Conservation (phyloP, 306 rosid genomes). For the Biancaea sappan region DNA sequence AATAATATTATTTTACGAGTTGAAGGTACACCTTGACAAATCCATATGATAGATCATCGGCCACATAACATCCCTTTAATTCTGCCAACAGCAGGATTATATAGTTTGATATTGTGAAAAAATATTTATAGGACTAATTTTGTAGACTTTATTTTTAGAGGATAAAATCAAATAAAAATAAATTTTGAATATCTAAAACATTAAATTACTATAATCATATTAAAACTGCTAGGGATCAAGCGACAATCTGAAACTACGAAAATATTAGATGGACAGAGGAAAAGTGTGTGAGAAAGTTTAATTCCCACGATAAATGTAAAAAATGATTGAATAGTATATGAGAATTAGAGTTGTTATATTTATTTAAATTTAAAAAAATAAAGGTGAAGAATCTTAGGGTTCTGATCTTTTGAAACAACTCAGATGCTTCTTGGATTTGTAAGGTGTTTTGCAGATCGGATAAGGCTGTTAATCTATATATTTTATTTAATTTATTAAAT, state of each 20-base stretch:
- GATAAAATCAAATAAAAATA: too few species aligned
- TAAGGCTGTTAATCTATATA: background rate
- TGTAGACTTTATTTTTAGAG: too few species aligned
- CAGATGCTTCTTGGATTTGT: background rate
- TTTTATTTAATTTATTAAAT: too few species aligned
- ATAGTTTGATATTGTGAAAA: too few species aligned
- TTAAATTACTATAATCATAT: background rate
- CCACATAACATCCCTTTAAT: too few species aligned
- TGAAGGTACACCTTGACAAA: too few species aligned
- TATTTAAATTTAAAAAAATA: background rate
- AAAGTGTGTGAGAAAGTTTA: too few species aligned
- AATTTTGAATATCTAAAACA: too few species aligned
- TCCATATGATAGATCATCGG: too few species aligned
- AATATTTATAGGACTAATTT: too few species aligned
- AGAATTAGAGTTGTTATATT: background rate
- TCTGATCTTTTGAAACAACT: background rate
- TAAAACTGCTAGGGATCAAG: background rate
- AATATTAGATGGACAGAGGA: background rate
- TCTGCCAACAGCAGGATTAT: too few species aligned
- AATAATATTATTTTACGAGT: too few species aligned
- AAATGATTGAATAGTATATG: slow-evolving; percentile 8
- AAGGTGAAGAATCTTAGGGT: slow-evolving; percentile 3
- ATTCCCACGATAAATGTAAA: slow-evolving; percentile 12
- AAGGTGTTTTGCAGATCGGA: background rate
- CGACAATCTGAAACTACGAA: background rate